Evolutionary conservation across 306 rosid genomes (phyloP).

Genomic region (Ziziphus jujuba): DNA sequence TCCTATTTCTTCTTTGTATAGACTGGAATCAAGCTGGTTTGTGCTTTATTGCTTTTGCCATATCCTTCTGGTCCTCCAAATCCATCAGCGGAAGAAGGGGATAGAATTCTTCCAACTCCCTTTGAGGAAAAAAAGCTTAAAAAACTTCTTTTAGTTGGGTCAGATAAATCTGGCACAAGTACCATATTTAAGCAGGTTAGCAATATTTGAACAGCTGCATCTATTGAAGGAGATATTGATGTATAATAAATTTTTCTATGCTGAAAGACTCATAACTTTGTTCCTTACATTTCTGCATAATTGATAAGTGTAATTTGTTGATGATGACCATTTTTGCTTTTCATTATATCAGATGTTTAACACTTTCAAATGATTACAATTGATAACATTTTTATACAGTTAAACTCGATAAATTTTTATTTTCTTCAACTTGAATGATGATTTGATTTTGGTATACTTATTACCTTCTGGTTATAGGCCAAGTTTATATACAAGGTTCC

Average conservation of each 20-base stretch:
- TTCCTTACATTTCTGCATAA: background rate
- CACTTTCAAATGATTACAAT: background rate
- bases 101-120: background rate
- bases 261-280: no score
- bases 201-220: background rate
- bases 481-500: slow-evolving; percentile 56
- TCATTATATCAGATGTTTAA: background rate
- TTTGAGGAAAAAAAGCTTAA: slow-evolving; percentile 29
- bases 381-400: background rate
- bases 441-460: background rate
- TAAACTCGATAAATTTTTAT: background rate
- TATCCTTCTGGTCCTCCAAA: slow-evolving; percentile 36
- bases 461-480: slow-evolving; percentile 47
- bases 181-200: slow-evolving; percentile 80
- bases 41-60: slow-evolving; percentile 55
- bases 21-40: slow-evolving; percentile 50
- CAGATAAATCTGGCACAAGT: slow-evolving; percentile 69
- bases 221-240: slow-evolving; percentile 2
- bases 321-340: background rate
- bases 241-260: no score
- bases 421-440: no score
- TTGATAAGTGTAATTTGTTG: background rate
- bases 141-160: slow-evolving; percentile 66
- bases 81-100: slow-evolving; percentile 18
- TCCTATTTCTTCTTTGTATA: slow-evolving; percentile 26